Conservation (phyloP, 495 filamentous ascomycete genomes). For the Lentithecium fluviatile region DNA sequence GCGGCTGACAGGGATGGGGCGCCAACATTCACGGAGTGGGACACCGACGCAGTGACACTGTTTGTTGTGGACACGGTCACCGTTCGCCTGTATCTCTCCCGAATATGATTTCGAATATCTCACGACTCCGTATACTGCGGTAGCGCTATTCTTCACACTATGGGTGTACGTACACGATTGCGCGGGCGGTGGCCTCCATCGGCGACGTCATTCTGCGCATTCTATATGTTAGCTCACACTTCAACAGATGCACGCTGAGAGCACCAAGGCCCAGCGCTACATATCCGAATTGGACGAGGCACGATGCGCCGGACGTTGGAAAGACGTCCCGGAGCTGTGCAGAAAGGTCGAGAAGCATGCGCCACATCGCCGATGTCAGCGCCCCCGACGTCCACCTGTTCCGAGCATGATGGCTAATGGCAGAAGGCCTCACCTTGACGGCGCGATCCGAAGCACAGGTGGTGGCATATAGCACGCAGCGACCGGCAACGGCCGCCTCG, state of each 20-base stretch:
- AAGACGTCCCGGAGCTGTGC: slow-evolving; percentile 82
- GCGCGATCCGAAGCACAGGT: slow-evolving; percentile 71
- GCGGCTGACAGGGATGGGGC: neutral
- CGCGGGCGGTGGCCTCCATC: neutral
- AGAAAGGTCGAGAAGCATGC: slow-evolving; percentile 93
- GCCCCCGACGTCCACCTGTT: slow-evolving; percentile 19
- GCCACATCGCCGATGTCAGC: slow-evolving; percentile 76
- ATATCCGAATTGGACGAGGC: slow-evolving; percentile 77
- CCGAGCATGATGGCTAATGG: slow-evolving; percentile 2
- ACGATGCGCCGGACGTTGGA: slow-evolving; percentile 85
- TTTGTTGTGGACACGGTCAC: neutral
- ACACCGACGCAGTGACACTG: neutral
- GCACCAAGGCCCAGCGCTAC: slow-evolving; percentile 76
- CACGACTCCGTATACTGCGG: slow-evolving; percentile 10
- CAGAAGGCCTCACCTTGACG: slow-evolving; percentile 69
- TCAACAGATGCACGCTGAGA: slow-evolving; percentile 29
- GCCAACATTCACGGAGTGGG: slow-evolving; percentile 1
- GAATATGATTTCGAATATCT: slow-evolving; percentile 21
- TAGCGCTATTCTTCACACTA: slow-evolving; percentile 28
- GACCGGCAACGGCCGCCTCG: slow-evolving; percentile 45
- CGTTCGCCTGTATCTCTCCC: slow-evolving; percentile 5
- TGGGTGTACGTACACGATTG: slow-evolving; percentile 28
- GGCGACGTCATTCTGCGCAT: slow-evolving; percentile 36
- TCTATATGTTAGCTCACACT: slow-evolving; percentile 11
- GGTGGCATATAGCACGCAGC: slow-evolving; percentile 46